phyloP scores from a whole-genome alignment of 2,329 filamentous ascomycete species.

The Aspergillus hortae region DNA sequence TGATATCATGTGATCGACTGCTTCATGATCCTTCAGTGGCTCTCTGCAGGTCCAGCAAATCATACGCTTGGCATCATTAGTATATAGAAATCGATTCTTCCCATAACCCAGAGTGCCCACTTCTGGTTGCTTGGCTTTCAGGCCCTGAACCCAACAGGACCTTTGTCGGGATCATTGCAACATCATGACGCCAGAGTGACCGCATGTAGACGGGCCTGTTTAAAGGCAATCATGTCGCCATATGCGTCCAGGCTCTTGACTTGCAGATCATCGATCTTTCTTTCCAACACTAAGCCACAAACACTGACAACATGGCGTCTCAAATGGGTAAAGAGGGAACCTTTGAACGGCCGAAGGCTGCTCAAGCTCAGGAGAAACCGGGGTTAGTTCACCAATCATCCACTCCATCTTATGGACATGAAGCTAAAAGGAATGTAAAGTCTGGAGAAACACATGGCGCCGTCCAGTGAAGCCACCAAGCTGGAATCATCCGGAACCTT shows the following conservation, averaged over 20 bases:
- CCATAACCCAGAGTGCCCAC: too few species aligned
- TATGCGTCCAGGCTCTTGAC: background rate
- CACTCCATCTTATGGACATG: background rate
- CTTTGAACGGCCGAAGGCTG: constrained; percentile 19
- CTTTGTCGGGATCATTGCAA: constrained; percentile 6
- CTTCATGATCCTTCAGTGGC: too few species aligned
- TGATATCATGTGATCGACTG: too few species aligned
- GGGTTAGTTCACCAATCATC: constrained; percentile 14
- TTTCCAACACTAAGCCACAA: background rate
- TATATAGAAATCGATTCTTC: too few species aligned
- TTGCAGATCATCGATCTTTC: too few species aligned
- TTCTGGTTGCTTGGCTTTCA: too few species aligned
- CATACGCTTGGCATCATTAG: too few species aligned
- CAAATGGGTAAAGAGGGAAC: constrained; percentile 20
- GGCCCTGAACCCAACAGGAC: background rate
- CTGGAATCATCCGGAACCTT: constrained; percentile 25
- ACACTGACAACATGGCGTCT: constrained; percentile 17
- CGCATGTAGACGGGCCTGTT: background rate
- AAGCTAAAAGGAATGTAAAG: background rate
- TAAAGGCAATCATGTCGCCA: background rate
- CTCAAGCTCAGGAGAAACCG: constrained; percentile 25
- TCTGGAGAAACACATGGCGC: constrained; percentile 7
- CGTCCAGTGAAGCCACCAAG: constrained; percentile 33
- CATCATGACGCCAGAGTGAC: constrained; percentile 26
- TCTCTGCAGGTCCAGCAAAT: too few species aligned